Base-by-base conservation (phyloP, 2,329 filamentous ascomycete species). In the Xylariaceae sp. region DNA sequence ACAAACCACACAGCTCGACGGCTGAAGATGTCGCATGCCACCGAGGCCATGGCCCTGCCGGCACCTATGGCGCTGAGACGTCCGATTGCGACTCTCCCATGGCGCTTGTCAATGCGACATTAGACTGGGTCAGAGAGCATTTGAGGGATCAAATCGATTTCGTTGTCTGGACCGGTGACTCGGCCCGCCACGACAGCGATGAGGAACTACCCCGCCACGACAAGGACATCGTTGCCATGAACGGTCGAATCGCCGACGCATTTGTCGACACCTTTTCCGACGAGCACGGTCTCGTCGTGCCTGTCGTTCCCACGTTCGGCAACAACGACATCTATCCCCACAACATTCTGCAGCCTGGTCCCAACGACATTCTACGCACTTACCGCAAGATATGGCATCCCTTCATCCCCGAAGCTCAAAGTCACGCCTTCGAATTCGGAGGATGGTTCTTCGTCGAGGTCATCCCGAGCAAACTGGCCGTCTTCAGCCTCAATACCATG, bases 291-390 rank as follows among this genome's bases (percentile, higher is more conserved):
- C 80, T 91, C 53, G 71, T 78, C 12, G 80, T 97, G 4, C 93
- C 94, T 4, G 83, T 97, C 31, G 79, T 99, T 17, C 92, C 94
- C 0, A 97, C 87, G 0, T 86, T 97, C 61, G 94, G 94, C 55
- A 99, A 99, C 74, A 99, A 99, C 71, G 94, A 99, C 66, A 92
- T 99, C 53, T 83, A 97, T 54, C 94, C 94, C 1, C 94, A 99
- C 73, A 99, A 99, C 65, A 95, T 97, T 66, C 85, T 99, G 68
- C 76, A 84, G 40, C 78, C 83, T 1, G 94, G 93, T 0, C 94
- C 94, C 14, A 97, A 97, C 64, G 81, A 81, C 57, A 96, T 93
- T 86, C 88, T 96, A 1, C 81, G 81, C 53, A 79, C 79, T 43
- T 97, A 94, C 62, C 75, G 83, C 22, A 78, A 87, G 18, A 83